A percentile compares a stretch with the other conserved stretches of the same genome.
Conservation (phyloP, 1,139 yeast genomes). For the Pneumocystis carinii region DNA sequence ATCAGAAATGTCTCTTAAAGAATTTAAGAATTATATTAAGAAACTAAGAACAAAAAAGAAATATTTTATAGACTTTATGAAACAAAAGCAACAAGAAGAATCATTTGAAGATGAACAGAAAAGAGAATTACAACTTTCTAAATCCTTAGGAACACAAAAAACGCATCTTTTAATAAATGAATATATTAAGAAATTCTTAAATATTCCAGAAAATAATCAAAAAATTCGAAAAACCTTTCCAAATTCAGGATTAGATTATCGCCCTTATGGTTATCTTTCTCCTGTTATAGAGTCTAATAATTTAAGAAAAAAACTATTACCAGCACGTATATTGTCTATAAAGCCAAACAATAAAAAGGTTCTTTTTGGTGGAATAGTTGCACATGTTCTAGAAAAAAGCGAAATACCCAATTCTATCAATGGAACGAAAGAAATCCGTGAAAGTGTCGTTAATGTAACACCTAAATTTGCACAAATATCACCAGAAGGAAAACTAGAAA, state of each 20-base stretch:
- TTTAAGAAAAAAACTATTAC: not conserved
- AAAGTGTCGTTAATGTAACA: not conserved
- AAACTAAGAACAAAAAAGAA: not conserved
- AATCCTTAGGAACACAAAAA: not conserved
- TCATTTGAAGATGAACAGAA: not conserved
- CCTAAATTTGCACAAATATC: not conserved
- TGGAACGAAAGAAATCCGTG: not conserved
- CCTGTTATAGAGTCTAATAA: not conserved
- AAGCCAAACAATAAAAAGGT: not conserved
- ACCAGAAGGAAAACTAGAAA: not conserved
- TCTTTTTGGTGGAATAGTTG: not conserved
- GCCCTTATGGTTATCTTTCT: not conserved
- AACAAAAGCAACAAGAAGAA: not conserved
- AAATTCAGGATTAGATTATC: not conserved
- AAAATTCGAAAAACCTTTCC: not conserved
- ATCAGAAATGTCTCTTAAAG: not conserved
- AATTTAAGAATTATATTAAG: not conserved
- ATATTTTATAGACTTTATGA: not conserved
- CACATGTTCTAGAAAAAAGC: not conserved
- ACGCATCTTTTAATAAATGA: not conserved
- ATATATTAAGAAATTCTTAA: not conserved
- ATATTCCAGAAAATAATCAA: not conserved
- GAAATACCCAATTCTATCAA: not conserved
- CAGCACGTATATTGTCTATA: not conserved
- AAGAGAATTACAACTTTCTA: not conserved